Evolutionary conservation across 1,284 basidiomycete genomes (phyloP).

Genomic region (Megacollybia platyphylla): DNA sequence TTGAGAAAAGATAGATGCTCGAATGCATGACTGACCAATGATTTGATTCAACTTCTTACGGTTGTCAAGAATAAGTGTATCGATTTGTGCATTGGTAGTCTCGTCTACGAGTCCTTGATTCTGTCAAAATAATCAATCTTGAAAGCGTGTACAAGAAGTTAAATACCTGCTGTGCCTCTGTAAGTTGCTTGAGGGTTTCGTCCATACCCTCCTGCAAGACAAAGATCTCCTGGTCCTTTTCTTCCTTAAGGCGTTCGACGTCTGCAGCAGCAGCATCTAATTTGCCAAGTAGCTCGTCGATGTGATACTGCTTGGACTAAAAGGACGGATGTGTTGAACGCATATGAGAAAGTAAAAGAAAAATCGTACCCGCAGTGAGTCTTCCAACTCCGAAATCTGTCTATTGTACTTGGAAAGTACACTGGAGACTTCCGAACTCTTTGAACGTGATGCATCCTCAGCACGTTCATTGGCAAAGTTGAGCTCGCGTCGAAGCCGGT

Average conservation of each 20-base stretch:
- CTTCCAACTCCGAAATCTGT: slow-evolving; percentile 91
- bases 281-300: slow-evolving; percentile 80
- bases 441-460: slow-evolving; percentile 85
- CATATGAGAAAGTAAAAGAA: not conserved
- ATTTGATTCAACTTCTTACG: slow-evolving; percentile 97
- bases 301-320: slow-evolving; percentile 87
- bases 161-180: slow-evolving; percentile 72
- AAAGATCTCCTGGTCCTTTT: slow-evolving; percentile 94
- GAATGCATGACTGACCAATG: slow-evolving; percentile 51
- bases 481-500: slow-evolving; percentile 87
- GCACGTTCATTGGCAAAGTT: slow-evolving; percentile 97
- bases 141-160: not conserved
- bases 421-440: slow-evolving; percentile 85
- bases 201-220: slow-evolving; percentile 98
- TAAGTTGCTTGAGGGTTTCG: slow-evolving; percentile 81
- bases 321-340: not conserved
- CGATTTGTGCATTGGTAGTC: slow-evolving; percentile 91
- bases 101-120: slow-evolving; percentile 78
- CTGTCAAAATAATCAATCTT: slow-evolving; percentile 20
- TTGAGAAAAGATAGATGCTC: not conserved
- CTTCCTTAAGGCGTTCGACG: slow-evolving; percentile 74
- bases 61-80: slow-evolving; percentile 94
- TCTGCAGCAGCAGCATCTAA: slow-evolving; percentile 68
- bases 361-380: slow-evolving; percentile 69
- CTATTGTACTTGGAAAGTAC: slow-evolving; percentile 93